Evolutionary conservation across 768 basidiomycete species (phyloP).

Genomic region (Suillus cothurnatus): DNA sequence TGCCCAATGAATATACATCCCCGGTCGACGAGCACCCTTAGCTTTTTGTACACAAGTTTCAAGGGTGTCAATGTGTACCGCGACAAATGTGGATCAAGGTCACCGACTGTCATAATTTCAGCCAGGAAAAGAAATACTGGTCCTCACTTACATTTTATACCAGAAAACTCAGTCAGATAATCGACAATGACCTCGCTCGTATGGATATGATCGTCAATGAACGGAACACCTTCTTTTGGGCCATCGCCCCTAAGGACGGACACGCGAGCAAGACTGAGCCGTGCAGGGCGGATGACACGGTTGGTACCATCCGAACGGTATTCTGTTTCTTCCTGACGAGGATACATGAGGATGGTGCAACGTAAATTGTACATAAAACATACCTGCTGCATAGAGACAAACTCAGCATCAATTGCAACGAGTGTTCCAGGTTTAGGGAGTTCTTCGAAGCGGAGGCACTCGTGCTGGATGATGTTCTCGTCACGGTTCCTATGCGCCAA

Average conservation of each 20-base stretch:
- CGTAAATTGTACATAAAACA: constrained; percentile 8
- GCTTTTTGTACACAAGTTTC: constrained; percentile 98
- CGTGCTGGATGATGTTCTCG: constrained; percentile 71
- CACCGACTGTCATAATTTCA: constrained; percentile 64
- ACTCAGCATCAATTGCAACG: constrained; percentile 96
- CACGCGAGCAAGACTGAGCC: constrained; percentile 91
- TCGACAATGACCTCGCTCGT: constrained; percentile 95
- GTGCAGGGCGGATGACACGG: constrained; percentile 88
- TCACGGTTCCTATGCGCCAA: constrained; percentile 68
- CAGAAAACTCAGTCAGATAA: constrained; percentile 96
- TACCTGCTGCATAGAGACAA: constrained; percentile 95
- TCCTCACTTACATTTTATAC: constrained; percentile 77
- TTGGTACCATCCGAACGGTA: constrained; percentile 94
- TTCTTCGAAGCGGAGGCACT: constrained; percentile 70
- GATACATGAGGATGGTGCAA: neutral
- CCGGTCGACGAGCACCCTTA: constrained; percentile 87
- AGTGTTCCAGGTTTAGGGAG: constrained; percentile 84
- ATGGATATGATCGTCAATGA: constrained; percentile 98
- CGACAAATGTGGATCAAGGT: constrained; percentile 84
- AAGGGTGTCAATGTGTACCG: constrained; percentile 90
- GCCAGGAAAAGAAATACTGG: constrained; percentile 7
- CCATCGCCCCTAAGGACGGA: constrained; percentile 91
- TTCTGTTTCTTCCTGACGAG: constrained; percentile 85
- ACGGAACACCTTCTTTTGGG: constrained; percentile 77
- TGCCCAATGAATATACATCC: constrained; percentile 98